phyloP scores from a whole-genome alignment of 441 rosid species.

The Croton laevigatus region DNA sequence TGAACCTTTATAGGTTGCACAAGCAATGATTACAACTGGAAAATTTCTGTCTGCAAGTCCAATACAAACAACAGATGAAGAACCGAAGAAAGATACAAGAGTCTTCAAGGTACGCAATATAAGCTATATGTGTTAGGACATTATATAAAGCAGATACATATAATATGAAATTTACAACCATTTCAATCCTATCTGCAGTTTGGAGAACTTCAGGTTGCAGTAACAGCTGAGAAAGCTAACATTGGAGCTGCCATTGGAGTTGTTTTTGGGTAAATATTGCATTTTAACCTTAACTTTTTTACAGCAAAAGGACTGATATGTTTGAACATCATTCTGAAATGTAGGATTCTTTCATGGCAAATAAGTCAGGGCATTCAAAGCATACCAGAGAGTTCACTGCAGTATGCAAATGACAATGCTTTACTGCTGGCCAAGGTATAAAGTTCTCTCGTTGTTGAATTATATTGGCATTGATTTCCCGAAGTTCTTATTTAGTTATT shows the following conservation, averaged over 20 bases:
- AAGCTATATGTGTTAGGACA: conserved; percentile 4
- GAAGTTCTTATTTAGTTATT: background rate
- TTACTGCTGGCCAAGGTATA: conserved; percentile 70
- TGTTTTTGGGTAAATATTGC: conserved; percentile 61
- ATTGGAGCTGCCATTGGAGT: conserved; percentile 68
- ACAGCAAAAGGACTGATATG: background rate
- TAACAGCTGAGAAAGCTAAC: conserved; percentile 69
- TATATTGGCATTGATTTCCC: conserved; percentile 16
- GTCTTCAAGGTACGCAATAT: conserved; percentile 62
- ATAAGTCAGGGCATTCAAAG: conserved; percentile 71
- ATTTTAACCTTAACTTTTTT: conserved; percentile 12
- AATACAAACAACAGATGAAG: conserved; percentile 34
- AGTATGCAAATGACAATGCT: conserved; percentile 92
- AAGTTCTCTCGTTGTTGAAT: background rate
- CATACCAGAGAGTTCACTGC: conserved; percentile 75
- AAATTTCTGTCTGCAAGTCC: conserved; percentile 50
- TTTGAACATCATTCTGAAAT: conserved; percentile 17
- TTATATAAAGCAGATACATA: conserved; percentile 10
- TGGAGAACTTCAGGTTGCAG: conserved; percentile 87
- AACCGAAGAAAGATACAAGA: conserved; percentile 45
- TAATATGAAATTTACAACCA: conserved; percentile 4
- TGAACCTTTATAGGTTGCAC: conserved; percentile 63
- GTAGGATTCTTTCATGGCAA: conserved; percentile 82
- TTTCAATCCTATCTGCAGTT: conserved; percentile 46
- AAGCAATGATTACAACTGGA: conserved; percentile 70